Evolutionary conservation across 2,329 filamentous ascomycete genomes (phyloP).

Genomic region (Aspergillus ochraceoroseus): DNA sequence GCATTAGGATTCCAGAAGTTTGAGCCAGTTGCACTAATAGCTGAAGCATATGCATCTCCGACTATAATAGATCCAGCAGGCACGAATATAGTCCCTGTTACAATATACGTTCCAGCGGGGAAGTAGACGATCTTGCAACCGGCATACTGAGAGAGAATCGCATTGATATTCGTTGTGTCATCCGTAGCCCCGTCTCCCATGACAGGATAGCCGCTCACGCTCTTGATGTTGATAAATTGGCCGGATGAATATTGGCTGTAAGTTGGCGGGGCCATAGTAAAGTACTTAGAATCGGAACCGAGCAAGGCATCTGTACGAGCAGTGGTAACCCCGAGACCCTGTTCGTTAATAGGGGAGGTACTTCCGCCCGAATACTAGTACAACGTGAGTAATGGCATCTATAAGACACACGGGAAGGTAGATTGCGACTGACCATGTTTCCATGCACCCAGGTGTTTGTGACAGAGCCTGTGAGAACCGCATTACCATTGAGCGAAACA

Average conservation of each 20-base stretch:
- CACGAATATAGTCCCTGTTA: conserved; percentile 65
- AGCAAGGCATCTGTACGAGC: no score
- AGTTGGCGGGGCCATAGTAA: conserved; percentile 8
- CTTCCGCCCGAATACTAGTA: no score
- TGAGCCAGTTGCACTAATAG: conserved; percentile 31
- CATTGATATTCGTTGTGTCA: conserved; percentile 23
- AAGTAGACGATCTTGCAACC: conserved; percentile 65
- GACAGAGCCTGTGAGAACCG: no score
- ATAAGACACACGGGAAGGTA: no score
- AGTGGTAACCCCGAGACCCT: no score
- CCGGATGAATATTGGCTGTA: no score
- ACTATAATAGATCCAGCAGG: conserved; percentile 56
- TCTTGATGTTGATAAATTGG: conserved; percentile 41
- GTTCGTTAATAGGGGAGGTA: no score
- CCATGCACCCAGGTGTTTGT: no score
- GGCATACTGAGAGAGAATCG: conserved; percentile 18
- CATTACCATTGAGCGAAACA: no score
- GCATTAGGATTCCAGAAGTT: conserved; percentile 28
- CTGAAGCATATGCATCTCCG: conserved; percentile 49
- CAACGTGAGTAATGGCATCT: no score
- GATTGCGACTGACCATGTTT: no score
- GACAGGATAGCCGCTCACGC: conserved; percentile 25
- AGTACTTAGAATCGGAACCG: no score
- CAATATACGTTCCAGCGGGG: conserved; percentile 67
- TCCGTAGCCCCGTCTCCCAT: conserved; percentile 53